Base-by-base conservation (phyloP, 371 early-diverging fungal species). In the Apophysomyces elegans region DNA sequence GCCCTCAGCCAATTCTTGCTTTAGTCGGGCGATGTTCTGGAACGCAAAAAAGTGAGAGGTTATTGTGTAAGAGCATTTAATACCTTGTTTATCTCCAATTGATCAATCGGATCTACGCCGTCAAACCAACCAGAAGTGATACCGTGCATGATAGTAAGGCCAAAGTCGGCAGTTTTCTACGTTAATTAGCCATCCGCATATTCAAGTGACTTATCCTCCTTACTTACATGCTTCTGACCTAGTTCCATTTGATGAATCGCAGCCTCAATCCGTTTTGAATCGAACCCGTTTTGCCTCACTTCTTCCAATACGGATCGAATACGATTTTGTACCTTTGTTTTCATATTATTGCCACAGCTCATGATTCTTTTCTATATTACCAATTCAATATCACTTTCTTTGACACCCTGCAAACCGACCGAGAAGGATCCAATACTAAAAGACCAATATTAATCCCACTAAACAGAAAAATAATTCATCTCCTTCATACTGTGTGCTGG, bases 221-320 rank as follows among this genome's bases (percentile, higher is more conserved):
- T 37, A 54, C 85, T 82, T 80, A 88, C 92, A 80, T 96, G 96
- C 65, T 93, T 93, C 62, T 93, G 87, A 3, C 89, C 90, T 26
- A 98, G 84, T 75, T 97, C 97, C 70, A 94, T 89, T 66, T 91
- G 93, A 65, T 96, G 96, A 63, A 98, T 80, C 12, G 91, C 90
- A n/a, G 93, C 92, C 62, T 96, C 95, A 43, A 97, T 83, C 37
- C 94, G 84, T 56, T 87, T 81, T 32, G 79, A 75, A 63, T 89
- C 89, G 64, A 97, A 96, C 1, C 97, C 97, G 38, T 87, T 79
- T 58, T 86, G 73, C 32, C 79, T 81, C 36, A 88, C 92, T 43
- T 84, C 59, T 7, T 86, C 83, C 58, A 98, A 79, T 12, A 93
- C 92, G 41, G 83, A 69, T 44, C 75, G 70, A 43, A 98, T 91